Evolutionary conservation across 2,329 filamentous ascomycete species (phyloP), one percentile per base, ranked within the genome.

Genomic region (Colletotrichum lini): DNA sequence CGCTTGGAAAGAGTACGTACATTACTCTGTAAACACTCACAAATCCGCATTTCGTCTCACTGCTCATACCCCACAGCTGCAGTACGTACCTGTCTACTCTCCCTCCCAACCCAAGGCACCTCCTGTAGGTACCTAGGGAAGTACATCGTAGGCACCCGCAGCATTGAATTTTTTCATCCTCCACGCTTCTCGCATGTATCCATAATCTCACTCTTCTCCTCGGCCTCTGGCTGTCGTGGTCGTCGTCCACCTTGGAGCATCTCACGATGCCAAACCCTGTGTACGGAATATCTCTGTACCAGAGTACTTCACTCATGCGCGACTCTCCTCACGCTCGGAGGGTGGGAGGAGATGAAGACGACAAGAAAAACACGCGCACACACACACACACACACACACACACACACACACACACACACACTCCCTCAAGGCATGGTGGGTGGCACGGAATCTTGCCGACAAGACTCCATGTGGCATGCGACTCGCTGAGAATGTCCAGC

Each of bases 381-480:
- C 49, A 30, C 49, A 18, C 23, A 13, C 23, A 30, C 67, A 35
- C 52, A 12, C 56, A 61, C n/a, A n/a, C n/a, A 30, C 26, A 30
- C 15, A 61, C 38, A 4, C 26, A 30, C 15, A 35, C 62, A 40
- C 52, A 38, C 52, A 30, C 49, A 30, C 49, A 18, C 49, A 13
- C 23, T 21, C 67, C 23, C 53, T 2, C 56, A 52, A 62, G 21
- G 30, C 8, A 35, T 35, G 10, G 63, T 35, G 16, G 42, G 63
- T 56, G 63, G 59, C 40, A 40, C 67, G 61, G 61, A 70, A n/a
- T 49, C 23, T 70, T 61, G 50, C 67, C 64, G 67, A 62, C 30
- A 26, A 60, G 18, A 16, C 62, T 52, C 47, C 60, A 53, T 53
- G 16, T 63, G 23, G 47, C 60, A 52, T 70, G 18, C n/a, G 30